phyloP scores from a whole-genome alignment of 2,329 filamentous ascomycete species.

The Hypoxylon sp. region DNA sequence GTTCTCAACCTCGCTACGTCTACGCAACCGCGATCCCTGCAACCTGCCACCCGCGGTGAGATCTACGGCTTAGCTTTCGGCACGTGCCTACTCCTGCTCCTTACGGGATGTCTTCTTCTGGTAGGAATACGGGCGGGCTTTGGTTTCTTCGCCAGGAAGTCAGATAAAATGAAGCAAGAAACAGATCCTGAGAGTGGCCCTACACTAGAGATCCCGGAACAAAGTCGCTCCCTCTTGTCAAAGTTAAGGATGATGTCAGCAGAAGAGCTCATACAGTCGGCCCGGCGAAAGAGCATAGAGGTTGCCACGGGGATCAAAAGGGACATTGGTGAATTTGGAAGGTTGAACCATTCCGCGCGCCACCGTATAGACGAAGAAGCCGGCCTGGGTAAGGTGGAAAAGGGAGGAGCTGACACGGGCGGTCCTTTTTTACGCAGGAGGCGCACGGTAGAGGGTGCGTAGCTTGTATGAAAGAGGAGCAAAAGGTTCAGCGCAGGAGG shows the following conservation, averaged over 20 bases:
- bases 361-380: conserved; percentile 29
- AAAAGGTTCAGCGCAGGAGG: conserved; percentile 27
- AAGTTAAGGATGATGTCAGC: conserved; percentile 26
- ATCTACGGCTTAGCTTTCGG: conserved; percentile 38
- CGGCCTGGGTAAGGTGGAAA: conserved; percentile 6
- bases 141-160: neutral
- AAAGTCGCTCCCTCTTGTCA: conserved; percentile 19
- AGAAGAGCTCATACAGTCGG: conserved; percentile 28
- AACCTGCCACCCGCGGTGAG: conserved; percentile 29
- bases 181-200: conserved; percentile 20
- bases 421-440: conserved; percentile 50
- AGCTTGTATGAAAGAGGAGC: conserved; percentile 33
- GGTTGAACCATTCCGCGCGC: conserved; percentile 3
- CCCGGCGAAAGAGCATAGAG: conserved; percentile 28
- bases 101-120: conserved; percentile 35
- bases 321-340: conserved; percentile 24
- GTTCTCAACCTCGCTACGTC: conserved; percentile 7
- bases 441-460: conserved; percentile 35
- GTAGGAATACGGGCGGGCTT: conserved; percentile 10
- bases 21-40: neutral
- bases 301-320: conserved; percentile 30
- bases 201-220: conserved; percentile 1
- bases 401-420: conserved; percentile 7
- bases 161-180: neutral
- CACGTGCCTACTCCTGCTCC: conserved; percentile 30